Evolutionary conservation across 2,329 filamentous ascomycete genomes (phyloP).

Genomic region (Colletotrichum camelliae): DNA sequence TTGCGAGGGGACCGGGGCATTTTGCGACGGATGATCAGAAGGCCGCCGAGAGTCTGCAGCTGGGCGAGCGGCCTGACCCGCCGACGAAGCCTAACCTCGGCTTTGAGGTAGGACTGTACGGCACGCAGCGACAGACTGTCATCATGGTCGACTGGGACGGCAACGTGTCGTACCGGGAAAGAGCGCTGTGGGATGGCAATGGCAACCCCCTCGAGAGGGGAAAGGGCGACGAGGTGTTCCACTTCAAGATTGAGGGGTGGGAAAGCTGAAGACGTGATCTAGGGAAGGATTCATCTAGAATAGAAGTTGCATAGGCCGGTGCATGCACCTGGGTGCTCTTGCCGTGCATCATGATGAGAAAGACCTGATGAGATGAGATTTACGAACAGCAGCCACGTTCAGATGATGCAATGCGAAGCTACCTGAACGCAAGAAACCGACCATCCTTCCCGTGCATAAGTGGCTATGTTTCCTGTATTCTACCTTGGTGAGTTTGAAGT

Average conservation of each 20-base stretch:
- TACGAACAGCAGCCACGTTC: neutral
- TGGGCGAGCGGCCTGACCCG: constrained; percentile 31
- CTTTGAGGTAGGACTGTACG: constrained; percentile 66
- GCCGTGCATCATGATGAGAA: neutral
- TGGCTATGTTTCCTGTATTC: neutral
- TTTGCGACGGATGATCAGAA: constrained; percentile 44
- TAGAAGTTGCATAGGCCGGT: neutral
- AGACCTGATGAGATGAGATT: neutral
- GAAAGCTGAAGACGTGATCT: constrained; percentile 28
- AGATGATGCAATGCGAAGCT: neutral
- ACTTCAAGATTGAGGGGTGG: constrained; percentile 63
- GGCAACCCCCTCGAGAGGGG: constrained; percentile 60
- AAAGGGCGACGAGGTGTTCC: constrained; percentile 59
- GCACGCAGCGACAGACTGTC: constrained; percentile 69
- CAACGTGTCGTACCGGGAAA: constrained; percentile 63
- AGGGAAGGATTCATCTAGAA: neutral
- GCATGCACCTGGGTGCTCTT: neutral
- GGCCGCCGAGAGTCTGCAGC: constrained; percentile 36
- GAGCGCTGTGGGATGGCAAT: constrained; percentile 63
- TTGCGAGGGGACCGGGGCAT: constrained; percentile 39
- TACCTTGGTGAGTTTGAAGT: too few species aligned
- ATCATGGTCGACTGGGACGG: constrained; percentile 68
- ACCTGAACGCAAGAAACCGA: neutral
- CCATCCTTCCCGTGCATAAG: fast-evolving
- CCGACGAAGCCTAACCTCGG: constrained; percentile 30